A percentile compares a stretch with the other conserved stretches of the same genome.
Evolutionary conservation across 1,139 yeast genomes (phyloP).

Genomic region (Geotrichum siamense): DNA sequence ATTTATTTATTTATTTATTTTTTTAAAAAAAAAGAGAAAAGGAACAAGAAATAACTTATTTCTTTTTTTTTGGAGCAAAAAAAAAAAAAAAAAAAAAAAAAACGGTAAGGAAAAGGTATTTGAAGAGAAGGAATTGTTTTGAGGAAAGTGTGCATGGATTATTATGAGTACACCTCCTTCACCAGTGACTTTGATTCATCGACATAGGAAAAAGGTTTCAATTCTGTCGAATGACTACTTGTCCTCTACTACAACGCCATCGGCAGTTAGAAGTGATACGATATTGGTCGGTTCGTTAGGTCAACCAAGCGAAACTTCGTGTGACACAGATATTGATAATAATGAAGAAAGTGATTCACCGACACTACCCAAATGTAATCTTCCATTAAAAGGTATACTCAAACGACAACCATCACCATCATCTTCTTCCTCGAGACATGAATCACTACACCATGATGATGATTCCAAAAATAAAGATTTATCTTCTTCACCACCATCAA

Average conservation of each 20-base stretch:
- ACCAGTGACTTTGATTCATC: not conserved
- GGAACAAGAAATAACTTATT: too few species aligned
- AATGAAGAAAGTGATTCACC: not conserved
- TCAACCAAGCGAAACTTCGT: slow-evolving; percentile 3
- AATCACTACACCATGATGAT: slow-evolving; percentile 9
- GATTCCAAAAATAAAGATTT: slow-evolving; percentile 10
- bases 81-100: too few species aligned
- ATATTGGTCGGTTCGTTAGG: not conserved
- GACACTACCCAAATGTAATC: not conserved
- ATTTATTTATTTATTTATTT: too few species aligned
- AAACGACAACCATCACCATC: slow-evolving; percentile 11
- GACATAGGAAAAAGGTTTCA: too few species aligned
- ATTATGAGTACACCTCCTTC: not conserved
- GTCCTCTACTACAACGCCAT: not conserved
- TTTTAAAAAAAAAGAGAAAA: too few species aligned
- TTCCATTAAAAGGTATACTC: slow-evolving; percentile 1
- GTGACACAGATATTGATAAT: not conserved
- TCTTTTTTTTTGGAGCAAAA: too few species aligned
- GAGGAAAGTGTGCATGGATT: too few species aligned
- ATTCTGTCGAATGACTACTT: too few species aligned
- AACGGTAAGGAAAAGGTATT: too few species aligned
- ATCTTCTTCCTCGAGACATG: slow-evolving; percentile 8
- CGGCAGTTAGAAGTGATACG: slow-evolving; percentile 1
- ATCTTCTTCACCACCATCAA: not conserved
- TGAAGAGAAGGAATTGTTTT: too few species aligned